phyloP scores from a whole-genome alignment of 31 red algal species.

The Odonthalia washingtoniensis region DNA sequence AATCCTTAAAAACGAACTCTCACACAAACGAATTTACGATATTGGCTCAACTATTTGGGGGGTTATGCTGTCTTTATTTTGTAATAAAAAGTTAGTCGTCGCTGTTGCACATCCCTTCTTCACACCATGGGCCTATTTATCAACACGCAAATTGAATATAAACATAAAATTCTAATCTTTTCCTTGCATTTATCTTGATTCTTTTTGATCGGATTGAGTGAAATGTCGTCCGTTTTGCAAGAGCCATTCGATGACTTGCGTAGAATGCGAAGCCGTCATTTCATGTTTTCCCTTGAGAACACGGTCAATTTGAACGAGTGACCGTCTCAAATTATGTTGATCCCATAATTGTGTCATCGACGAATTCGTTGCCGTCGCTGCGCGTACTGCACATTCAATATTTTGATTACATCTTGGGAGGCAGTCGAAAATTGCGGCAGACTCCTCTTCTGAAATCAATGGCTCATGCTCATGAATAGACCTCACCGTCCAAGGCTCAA shows the following conservation, averaged over 20 bases:
- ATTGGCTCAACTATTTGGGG: too few relatives aligned
- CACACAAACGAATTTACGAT: too few relatives aligned
- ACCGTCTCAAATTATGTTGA: not conserved
- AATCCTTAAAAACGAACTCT: not conserved
- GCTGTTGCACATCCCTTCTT: too few relatives aligned
- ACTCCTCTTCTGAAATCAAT: slow-evolving; percentile 41
- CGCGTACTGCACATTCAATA: slow-evolving; percentile 15
- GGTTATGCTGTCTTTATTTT: too few relatives aligned
- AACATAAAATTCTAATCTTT: too few relatives aligned
- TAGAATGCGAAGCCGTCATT: slow-evolving; percentile 40
- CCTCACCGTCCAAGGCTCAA: slow-evolving; percentile 27
- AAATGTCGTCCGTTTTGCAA: too few relatives aligned
- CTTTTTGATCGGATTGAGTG: too few relatives aligned
- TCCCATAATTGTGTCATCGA: slow-evolving; percentile 7
- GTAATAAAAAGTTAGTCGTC: too few relatives aligned
- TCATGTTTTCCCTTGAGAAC: slow-evolving; percentile 59
- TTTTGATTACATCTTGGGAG: not conserved
- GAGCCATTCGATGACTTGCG: slow-evolving; percentile 65
- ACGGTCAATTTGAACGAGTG: slow-evolving; percentile 50
- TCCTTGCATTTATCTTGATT: too few relatives aligned
- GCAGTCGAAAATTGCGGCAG: slow-evolving; percentile 46
- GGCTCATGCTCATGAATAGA: slow-evolving; percentile 61
- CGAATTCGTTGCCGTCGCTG: not conserved
- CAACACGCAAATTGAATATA: too few relatives aligned
- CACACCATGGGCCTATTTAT: too few relatives aligned